phyloP scores from a whole-genome alignment of 805 yeast species.

The Saccharomyces kudriavzevii region DNA sequence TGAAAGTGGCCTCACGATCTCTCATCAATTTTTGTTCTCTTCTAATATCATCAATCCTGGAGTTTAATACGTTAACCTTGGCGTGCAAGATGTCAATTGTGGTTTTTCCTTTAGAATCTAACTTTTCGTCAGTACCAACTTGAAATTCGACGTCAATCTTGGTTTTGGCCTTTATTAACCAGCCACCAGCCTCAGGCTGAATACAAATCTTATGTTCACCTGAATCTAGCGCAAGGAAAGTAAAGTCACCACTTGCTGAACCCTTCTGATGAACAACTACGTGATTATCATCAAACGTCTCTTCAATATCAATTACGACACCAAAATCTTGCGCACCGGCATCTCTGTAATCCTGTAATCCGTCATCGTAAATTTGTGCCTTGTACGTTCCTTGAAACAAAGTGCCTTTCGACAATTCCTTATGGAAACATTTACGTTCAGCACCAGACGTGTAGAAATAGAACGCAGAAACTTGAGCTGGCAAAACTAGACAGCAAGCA shows the following conservation, averaged over 20 bases:
- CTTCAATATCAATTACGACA: constrained; percentile 42
- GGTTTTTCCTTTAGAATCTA: constrained; percentile 59
- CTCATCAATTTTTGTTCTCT: constrained; percentile 62
- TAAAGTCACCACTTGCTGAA: constrained; percentile 56
- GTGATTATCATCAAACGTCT: constrained; percentile 70
- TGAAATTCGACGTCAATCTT: constrained; percentile 57
- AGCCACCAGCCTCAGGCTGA: constrained; percentile 44
- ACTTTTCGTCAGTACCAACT: constrained; percentile 55
- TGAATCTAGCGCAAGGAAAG: constrained; percentile 63
- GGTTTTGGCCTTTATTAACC: constrained; percentile 53
- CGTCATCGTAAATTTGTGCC: constrained; percentile 38
- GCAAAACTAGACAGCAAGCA: constrained; percentile 11
- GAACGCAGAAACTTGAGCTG: constrained; percentile 32
- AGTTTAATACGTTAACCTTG: constrained; percentile 47
- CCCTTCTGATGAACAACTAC: constrained; percentile 66
- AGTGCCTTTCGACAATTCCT: constrained; percentile 44
- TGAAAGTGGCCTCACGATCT: constrained; percentile 65
- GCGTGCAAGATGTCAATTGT: constrained; percentile 49
- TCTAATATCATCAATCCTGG: constrained; percentile 51
- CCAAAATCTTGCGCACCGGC: constrained; percentile 32
- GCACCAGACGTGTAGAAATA: constrained; percentile 48
- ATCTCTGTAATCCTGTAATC: constrained; percentile 29
- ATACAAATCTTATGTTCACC: constrained; percentile 78
- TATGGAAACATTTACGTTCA: constrained; percentile 47
- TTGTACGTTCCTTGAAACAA: constrained; percentile 43